A percentile compares a stretch with the other conserved stretches of the same genome.
Conservation (phyloP, 1,284 basidiomycete species). For the Puccinia hordei region DNA sequence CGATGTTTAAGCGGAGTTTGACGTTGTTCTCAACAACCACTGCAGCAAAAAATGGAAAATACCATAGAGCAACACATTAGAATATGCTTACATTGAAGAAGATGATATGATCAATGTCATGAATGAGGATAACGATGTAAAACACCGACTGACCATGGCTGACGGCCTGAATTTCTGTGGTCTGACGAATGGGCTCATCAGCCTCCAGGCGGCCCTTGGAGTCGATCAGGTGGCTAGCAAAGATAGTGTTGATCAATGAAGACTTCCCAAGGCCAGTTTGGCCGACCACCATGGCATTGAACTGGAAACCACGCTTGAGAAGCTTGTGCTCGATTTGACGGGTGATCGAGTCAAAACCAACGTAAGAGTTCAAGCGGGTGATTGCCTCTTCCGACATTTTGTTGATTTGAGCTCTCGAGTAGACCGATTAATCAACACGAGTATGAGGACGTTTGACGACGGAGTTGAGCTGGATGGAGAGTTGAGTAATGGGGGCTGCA, state of each 20-base stretch:
- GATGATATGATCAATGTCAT: neutral
- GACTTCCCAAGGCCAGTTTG: slow-evolving; percentile 98
- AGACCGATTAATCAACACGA: neutral
- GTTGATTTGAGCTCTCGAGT: neutral
- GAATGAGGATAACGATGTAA: neutral
- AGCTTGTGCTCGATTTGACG: slow-evolving; percentile 99
- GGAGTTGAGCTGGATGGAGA: neutral
- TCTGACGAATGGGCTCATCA: slow-evolving; percentile 84
- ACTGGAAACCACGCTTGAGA: slow-evolving; percentile 97
- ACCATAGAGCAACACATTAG: neutral
- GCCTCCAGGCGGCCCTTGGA: slow-evolving; percentile 89
- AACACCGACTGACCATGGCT: slow-evolving; percentile 74
- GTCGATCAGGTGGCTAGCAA: slow-evolving; percentile 95
- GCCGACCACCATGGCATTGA: slow-evolving; percentile 94
- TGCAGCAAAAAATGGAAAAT: slow-evolving; percentile 58
- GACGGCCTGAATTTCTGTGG: slow-evolving; percentile 92
- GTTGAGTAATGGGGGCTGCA: too few species aligned
- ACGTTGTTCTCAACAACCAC: slow-evolving; percentile 97
- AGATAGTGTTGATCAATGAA: slow-evolving; percentile 97
- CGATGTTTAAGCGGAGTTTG: slow-evolving; percentile 90
- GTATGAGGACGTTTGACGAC: neutral
- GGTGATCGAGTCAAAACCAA: slow-evolving; percentile 69
- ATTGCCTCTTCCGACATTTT: slow-evolving; percentile 49
- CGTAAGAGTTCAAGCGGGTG: slow-evolving; percentile 58
- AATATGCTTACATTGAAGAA: neutral